Evolutionary conservation across 768 basidiomycete genomes (phyloP).

Genomic region (Rhizopogon roseolus): DNA sequence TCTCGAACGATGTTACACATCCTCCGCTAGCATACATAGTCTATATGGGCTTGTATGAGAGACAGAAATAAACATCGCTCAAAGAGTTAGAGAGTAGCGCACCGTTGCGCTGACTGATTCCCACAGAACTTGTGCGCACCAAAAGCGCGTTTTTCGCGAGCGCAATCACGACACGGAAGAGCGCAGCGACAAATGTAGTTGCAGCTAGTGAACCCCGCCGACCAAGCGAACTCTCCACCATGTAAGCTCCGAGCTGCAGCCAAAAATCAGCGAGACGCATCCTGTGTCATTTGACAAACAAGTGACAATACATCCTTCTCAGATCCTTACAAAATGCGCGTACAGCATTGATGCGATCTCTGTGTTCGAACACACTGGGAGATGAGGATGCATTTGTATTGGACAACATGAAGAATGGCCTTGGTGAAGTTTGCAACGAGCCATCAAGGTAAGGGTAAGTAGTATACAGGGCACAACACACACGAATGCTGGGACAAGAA

Average conservation of each 20-base stretch:
- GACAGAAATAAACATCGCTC: background rate
- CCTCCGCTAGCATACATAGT: conserved; percentile 87
- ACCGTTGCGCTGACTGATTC: conserved; percentile 69
- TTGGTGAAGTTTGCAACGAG: too few relatives aligned
- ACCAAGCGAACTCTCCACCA: conserved; percentile 69
- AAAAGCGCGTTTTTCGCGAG: conserved; percentile 51
- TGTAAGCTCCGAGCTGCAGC: conserved; percentile 73
- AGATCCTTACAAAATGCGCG: too few relatives aligned
- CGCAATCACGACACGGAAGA: conserved; percentile 70
- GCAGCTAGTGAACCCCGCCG: conserved; percentile 68
- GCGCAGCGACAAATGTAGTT: conserved; percentile 71
- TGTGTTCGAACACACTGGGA: too few relatives aligned
- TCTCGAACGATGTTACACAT: too few relatives aligned
- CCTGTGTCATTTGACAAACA: too few relatives aligned
- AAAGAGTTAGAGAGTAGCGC: conserved; percentile 5
- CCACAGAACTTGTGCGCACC: conserved; percentile 65
- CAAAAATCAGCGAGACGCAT: background rate
- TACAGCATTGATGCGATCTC: too few relatives aligned
- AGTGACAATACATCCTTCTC: too few relatives aligned
- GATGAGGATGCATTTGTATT: too few relatives aligned
- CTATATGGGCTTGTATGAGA: conserved; percentile 25
- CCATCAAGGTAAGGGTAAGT: too few relatives aligned
- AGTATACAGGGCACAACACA: too few relatives aligned
- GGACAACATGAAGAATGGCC: too few relatives aligned
- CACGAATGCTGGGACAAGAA: too few relatives aligned